These are phyloP conservation scores for Fusarium cicatricum DNA, from an alignment of 2,329 filamentous ascomycete species.

Conservation along the genomic window DNA sequence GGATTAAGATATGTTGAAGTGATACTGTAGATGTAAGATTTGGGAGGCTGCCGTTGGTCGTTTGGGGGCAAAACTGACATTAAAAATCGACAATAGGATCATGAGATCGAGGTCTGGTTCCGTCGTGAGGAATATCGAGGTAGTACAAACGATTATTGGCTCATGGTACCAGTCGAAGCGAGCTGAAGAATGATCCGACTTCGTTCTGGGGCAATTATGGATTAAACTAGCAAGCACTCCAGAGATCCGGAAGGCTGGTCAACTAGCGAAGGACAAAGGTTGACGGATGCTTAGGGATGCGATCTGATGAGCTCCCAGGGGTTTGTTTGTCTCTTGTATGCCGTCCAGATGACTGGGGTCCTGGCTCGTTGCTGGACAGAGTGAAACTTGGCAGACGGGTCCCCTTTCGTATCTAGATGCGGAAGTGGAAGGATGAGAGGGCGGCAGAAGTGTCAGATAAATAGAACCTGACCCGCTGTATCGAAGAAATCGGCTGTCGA, in stretches of 20 bases:
- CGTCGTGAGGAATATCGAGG: slow-evolving; percentile 19
- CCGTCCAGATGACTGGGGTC: slow-evolving; percentile 25
- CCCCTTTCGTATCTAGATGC: slow-evolving; percentile 29
- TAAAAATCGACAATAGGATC: slow-evolving; percentile 24
- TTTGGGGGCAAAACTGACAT: slow-evolving; percentile 1
- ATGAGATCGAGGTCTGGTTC: slow-evolving; percentile 15
- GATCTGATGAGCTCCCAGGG: slow-evolving; percentile 21
- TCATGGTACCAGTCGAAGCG: slow-evolving; percentile 22
- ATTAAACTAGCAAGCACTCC: slow-evolving; percentile 31
- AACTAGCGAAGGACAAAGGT: slow-evolving; percentile 12
- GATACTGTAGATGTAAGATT: slow-evolving; percentile 13
- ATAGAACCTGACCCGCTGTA: slow-evolving; percentile 33
- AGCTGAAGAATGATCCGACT: slow-evolving; percentile 22
- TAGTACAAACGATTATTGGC: slow-evolving; percentile 27
- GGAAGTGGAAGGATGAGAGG: slow-evolving; percentile 20
- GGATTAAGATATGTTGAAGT: slow-evolving; percentile 12
- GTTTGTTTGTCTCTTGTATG: slow-evolving; percentile 34
- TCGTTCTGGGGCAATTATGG: slow-evolving; percentile 35
- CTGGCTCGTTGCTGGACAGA: slow-evolving; percentile 20
- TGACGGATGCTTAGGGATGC: slow-evolving; percentile 25
- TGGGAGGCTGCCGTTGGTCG: background rate
- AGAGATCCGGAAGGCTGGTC: slow-evolving; percentile 10
- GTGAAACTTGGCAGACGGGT: slow-evolving; percentile 27
- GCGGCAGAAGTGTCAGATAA: slow-evolving; percentile 30
- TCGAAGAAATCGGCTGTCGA: slow-evolving; percentile 36